Conservation (phyloP, 257 asterid species). For the Mitragyna speciosa region DNA sequence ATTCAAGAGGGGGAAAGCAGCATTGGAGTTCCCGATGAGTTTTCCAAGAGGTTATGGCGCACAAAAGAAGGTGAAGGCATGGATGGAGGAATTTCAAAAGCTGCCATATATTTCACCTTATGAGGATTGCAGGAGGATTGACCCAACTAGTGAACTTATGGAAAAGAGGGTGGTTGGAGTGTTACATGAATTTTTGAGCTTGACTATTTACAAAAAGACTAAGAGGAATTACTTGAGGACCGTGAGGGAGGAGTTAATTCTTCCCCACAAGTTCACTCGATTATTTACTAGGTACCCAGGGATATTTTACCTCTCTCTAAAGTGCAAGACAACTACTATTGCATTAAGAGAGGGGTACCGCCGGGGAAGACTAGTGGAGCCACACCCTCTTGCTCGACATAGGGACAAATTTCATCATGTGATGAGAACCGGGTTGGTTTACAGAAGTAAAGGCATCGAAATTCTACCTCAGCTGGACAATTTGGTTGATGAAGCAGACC, state of each 20-base stretch:
- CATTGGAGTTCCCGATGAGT: constrained; percentile 83
- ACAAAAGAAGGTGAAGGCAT: constrained; percentile 82
- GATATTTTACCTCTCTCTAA: constrained; percentile 76
- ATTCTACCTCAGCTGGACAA: constrained; percentile 50
- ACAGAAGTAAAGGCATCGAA: constrained; percentile 62
- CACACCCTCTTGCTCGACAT: constrained; percentile 63
- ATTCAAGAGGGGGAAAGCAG: constrained; percentile 78
- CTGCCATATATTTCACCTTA: constrained; percentile 93
- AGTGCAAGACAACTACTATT: constrained; percentile 91
- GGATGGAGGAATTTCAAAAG: constrained; percentile 98
- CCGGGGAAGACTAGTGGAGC: constrained; percentile 65
- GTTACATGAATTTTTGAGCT: constrained; percentile 70
- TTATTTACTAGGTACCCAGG: constrained; percentile 93
- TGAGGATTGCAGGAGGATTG: constrained; percentile 76
- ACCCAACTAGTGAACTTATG: constrained; percentile 84
- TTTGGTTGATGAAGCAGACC: constrained; percentile 38
- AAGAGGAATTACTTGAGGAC: constrained; percentile 85
- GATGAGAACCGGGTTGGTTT: constrained; percentile 85
- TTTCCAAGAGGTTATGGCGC: constrained; percentile 95
- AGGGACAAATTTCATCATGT: constrained; percentile 76
- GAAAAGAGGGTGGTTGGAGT: constrained; percentile 96
- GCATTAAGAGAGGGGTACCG: constrained; percentile 84
- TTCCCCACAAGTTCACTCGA: constrained; percentile 87
- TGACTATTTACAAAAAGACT: constrained; percentile 83
- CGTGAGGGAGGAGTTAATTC: constrained; percentile 76